These are phyloP conservation scores for Diaporthe sp. DNA, from an alignment of 2,329 filamentous ascomycete genomes.

Conservation along the genomic window DNA sequence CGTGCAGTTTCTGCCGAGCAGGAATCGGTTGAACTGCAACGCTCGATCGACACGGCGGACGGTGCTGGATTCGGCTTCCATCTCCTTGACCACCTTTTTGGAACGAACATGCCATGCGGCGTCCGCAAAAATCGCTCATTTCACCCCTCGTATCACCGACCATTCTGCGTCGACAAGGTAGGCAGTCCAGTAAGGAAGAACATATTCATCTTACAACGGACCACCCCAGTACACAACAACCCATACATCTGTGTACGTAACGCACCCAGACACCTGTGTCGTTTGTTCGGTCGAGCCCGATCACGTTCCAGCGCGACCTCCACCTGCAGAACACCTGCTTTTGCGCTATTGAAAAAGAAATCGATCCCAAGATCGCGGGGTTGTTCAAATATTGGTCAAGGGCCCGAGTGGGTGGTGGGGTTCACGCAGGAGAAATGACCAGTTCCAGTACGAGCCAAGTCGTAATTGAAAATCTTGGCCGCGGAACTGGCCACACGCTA, in stretches of 20 bases:
- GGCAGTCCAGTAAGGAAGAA: neutral
- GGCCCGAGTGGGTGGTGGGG: neutral
- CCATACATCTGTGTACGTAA: too few species aligned
- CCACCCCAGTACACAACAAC: neutral
- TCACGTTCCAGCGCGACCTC: neutral
- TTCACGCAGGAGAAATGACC: constrained; percentile 7
- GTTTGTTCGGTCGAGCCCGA: neutral
- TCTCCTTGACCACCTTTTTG: neutral
- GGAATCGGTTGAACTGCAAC: neutral
- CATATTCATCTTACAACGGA: neutral
- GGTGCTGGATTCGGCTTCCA: neutral
- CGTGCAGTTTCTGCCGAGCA: neutral
- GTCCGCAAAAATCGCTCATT: neutral
- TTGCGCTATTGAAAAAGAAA: neutral
- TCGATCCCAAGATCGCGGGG: neutral
- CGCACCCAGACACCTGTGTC: neutral
- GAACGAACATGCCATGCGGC: neutral
- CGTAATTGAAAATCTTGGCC: neutral
- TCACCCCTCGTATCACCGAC: neutral
- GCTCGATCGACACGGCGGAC: too few species aligned
- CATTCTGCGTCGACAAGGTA: neutral
- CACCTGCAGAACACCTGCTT: neutral
- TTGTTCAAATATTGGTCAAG: neutral
- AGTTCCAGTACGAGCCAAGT: neutral
- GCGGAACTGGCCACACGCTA: neutral